Evolutionary conservation across 495 filamentous ascomycete genomes (phyloP).

Genomic region (Xylaria venustula): DNA sequence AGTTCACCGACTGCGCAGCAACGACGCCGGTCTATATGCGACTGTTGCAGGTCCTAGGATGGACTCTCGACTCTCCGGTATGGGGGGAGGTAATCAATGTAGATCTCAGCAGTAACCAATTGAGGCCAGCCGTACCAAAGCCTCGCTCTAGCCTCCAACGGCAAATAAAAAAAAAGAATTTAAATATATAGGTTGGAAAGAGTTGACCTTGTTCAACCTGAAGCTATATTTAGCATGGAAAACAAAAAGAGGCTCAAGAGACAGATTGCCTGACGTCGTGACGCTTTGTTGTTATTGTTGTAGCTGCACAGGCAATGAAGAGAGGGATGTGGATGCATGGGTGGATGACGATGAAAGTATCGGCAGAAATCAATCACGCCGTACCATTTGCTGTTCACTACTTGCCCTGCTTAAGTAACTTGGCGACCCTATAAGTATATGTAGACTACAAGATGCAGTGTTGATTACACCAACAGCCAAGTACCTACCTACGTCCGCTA

Average conservation of each 20-base stretch:
- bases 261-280: not conserved
- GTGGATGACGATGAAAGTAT: conserved; percentile 9
- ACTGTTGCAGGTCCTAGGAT: not conserved
- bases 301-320: no score
- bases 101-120: not conserved
- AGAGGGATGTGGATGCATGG: not conserved
- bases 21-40: not conserved
- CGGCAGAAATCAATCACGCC: conserved; percentile 14
- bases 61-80: not conserved
- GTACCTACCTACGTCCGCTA: no score
- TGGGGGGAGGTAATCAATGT: not conserved
- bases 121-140: not conserved
- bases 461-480: no score
- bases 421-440: no score
- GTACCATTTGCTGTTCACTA: not conserved
- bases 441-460: no score
- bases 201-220: not conserved
- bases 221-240: not conserved
- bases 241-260: not conserved
- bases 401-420: no score
- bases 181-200: not conserved
- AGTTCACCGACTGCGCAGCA: not conserved
- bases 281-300: conserved; percentile 1
- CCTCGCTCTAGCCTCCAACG: not conserved
- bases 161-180: not conserved